Evolutionary conservation across 2,329 filamentous ascomycete species (phyloP), one percentile per base, ranked within the genome.

Genomic region (Colletotrichum cordylinicola): DNA sequence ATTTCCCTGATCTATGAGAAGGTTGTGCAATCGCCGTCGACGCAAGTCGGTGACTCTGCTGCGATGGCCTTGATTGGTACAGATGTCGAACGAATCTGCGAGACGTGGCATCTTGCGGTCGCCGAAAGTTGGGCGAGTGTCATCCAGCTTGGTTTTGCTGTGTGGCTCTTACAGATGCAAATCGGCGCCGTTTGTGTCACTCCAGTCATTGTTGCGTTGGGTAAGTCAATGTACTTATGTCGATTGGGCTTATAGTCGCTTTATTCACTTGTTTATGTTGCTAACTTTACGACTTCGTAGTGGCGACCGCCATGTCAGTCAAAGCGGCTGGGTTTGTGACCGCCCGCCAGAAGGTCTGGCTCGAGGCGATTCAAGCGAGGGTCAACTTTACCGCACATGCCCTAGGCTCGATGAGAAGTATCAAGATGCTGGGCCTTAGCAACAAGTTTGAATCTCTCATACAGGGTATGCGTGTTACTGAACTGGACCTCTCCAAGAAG

Each of bases 341-440:
- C 10, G 67, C 55, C 55, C 60, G 68, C 58, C 60, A 71, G 68
- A 85, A 84, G 7, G 78, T 81, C 15, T 91, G 89, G 89, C 83
- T 90, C 31, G 83, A 87, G 64, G 87, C 87, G 13, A 37, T 66
- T 55, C 31, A 71, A 64, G 58, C 15, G 21, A 70, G 56, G 67
- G 35, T 70, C 55, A 64, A 64, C 35, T 70, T 70, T 70, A 70
- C 68, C 24, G 29, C 43, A 55, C 24, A 64, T 31, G 31, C 55
- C 67, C 56, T 70, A 52, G 48, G 58, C 68, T 71, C 43, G 60
- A 65, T 65, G 39, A 71, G 48, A 71, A 56, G 58, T 66, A 15
- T 71, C 29, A 70, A 70, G 61, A 71, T 71, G 68, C 12, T 65
- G 39, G 39, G 68, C 39, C 60, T 71, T 64, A 64, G 56, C 37